phyloP scores from a whole-genome alignment of 495 filamentous ascomycete genomes.

The Hypoxylon crocopeplum region DNA sequence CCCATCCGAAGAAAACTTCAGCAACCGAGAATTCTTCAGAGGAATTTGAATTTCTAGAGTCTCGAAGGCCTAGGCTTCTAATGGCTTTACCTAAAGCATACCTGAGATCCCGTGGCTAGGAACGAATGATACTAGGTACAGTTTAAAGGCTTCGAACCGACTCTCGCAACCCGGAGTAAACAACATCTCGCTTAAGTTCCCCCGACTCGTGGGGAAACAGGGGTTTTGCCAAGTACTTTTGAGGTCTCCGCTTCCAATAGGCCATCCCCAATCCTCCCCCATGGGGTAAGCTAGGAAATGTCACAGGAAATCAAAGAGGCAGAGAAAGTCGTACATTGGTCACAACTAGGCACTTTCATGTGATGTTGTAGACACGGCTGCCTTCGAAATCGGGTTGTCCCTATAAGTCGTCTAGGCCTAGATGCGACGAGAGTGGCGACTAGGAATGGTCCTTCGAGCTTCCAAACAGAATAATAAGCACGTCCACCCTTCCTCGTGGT shows the following conservation, averaged over 20 bases:
- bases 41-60: too few species aligned
- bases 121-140: too few species aligned
- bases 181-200: neutral
- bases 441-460: neutral
- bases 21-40: too few species aligned
- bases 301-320: neutral
- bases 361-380: neutral
- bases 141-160: too few species aligned
- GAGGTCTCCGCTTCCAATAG: constrained; percentile 4
- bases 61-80: too few species aligned
- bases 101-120: neutral
- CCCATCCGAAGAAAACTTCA: too few species aligned
- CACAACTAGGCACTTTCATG: neutral
- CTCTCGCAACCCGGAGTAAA: too few species aligned
- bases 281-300: constrained; percentile 3
- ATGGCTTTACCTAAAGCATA: too few species aligned
- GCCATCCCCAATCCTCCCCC: constrained; percentile 1
- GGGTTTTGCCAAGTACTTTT: neutral
- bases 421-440: neutral
- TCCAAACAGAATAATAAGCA: neutral
- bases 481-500: neutral
- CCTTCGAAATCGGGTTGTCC: too few species aligned
- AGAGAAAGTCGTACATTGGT: neutral
- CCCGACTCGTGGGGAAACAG: neutral
- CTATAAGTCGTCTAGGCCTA: too few species aligned